Conservation (phyloP, 306 rosid species). For the Prunus salicina region DNA sequence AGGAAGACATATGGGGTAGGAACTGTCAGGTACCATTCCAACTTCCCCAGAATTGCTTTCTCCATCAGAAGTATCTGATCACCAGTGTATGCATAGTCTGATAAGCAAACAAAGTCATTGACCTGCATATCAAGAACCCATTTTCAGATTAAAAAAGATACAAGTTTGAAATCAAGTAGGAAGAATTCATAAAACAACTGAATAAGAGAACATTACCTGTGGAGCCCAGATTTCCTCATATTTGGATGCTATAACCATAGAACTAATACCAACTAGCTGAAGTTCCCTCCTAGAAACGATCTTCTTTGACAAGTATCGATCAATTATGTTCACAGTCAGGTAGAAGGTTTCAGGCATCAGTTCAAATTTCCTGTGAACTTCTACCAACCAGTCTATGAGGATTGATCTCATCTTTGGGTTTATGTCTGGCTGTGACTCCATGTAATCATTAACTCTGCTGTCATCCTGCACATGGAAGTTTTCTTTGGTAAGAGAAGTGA, state of each 20-base stretch:
- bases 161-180: neutral
- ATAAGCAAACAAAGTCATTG: conserved; percentile 67
- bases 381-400: conserved; percentile 78
- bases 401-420: conserved; percentile 79
- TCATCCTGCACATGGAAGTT: conserved; percentile 39
- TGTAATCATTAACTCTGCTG: conserved; percentile 50
- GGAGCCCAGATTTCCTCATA: conserved; percentile 94
- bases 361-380: conserved; percentile 76
- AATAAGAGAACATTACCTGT: conserved; percentile 39
- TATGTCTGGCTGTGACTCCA: conserved; percentile 59
- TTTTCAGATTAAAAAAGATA: neutral
- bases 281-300: conserved; percentile 59
- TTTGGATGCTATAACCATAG: conserved; percentile 79
- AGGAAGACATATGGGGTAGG: conserved; percentile 86
- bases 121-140: conserved; percentile 41
- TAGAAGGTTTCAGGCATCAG: conserved; percentile 78
- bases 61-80: conserved; percentile 59
- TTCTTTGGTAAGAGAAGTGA: conserved; percentile 10
- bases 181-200: neutral
- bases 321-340: conserved; percentile 62
- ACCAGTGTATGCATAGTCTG: conserved; percentile 62
- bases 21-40: conserved; percentile 74
- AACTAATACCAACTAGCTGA: conserved; percentile 78
- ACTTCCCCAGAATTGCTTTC: conserved; percentile 60
- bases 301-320: conserved; percentile 57